phyloP scores from a whole-genome alignment of 2,329 filamentous ascomycete species.

The Colletotrichum paranaense region DNA sequence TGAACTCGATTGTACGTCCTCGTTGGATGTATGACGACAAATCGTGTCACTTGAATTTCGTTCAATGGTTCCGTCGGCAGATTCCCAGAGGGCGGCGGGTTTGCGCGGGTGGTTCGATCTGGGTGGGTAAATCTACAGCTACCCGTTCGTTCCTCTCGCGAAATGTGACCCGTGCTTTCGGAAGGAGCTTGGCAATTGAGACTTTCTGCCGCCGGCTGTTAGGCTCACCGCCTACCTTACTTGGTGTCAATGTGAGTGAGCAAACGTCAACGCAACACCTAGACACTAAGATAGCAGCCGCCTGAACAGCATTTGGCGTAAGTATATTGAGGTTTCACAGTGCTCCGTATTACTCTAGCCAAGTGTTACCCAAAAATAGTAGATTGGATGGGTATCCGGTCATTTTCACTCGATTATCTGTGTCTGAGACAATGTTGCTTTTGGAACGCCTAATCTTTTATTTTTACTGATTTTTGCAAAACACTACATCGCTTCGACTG shows the following conservation, averaged over 20 bases:
- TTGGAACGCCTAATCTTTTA: constrained; percentile 1
- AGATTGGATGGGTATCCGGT: no score
- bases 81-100: neutral
- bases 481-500: constrained; percentile 9
- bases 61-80: neutral
- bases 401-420: no score
- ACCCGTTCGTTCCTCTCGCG: neutral
- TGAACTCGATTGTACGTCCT: neutral
- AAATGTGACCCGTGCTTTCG: constrained; percentile 21
- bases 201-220: constrained; percentile 21
- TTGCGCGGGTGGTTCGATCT: constrained; percentile 30
- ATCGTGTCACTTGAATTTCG: neutral
- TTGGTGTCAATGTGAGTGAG: neutral
- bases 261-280: neutral
- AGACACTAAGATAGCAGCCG: neutral
- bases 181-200: constrained; percentile 33
- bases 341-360: neutral
- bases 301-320: neutral
- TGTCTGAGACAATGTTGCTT: neutral
- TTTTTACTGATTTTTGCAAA: constrained; percentile 8
- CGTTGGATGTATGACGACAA: neutral
- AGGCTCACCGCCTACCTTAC: constrained; percentile 18
- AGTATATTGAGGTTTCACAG: neutral
- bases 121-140: constrained; percentile 23
- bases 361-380: no score